phyloP scores from a whole-genome alignment of 73 alveolate species.

The Paramecium primaurelia region DNA sequence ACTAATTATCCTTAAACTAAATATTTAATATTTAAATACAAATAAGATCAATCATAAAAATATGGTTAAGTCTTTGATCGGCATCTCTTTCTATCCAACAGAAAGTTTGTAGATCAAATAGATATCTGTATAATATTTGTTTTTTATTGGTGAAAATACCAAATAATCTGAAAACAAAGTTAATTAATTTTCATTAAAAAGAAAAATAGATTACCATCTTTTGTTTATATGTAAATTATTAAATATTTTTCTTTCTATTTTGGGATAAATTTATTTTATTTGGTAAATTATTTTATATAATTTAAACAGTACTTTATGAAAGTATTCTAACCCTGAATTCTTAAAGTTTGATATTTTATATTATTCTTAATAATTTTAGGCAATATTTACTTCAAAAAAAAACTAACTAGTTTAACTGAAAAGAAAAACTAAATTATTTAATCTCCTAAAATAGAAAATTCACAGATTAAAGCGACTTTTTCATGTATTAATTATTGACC shows the following conservation, averaged over 20 bases:
- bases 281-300: too few relatives aligned
- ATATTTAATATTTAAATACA: neutral
- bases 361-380: too few relatives aligned
- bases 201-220: neutral
- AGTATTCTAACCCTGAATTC: too few relatives aligned
- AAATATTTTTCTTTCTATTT: too few relatives aligned
- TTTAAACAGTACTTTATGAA: too few relatives aligned
- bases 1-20: neutral
- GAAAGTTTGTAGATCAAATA: neutral
- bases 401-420: neutral
- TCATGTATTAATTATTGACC: neutral
- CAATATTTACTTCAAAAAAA: slow-evolving; percentile 67
- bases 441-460: slow-evolving; percentile 57
- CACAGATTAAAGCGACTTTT: slow-evolving; percentile 8
- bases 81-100: neutral
- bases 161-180: neutral
- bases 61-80: neutral
- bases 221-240: neutral
- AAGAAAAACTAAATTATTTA: slow-evolving; percentile 47
- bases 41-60: neutral
- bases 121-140: neutral
- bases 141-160: neutral
- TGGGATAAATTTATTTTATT: too few relatives aligned
- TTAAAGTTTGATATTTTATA: too few relatives aligned
- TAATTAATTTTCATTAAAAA: neutral